Base-by-base conservation (phyloP, 1,139 yeast species). In the Taphrina communis region DNA sequence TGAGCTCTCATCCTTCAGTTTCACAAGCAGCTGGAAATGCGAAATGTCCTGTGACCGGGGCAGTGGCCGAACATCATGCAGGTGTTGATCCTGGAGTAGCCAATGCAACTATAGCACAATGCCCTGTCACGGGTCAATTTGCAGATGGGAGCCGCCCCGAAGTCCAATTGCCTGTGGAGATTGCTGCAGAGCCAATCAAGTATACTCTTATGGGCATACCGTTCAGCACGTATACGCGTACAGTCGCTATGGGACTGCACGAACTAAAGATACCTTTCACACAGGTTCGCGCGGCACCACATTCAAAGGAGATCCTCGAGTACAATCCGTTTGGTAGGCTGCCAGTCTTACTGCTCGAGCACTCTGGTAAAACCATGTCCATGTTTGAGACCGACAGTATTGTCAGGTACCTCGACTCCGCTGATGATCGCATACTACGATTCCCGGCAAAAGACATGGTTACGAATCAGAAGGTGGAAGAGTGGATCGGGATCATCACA, bases 41-140 rank as follows among this genome's bases (percentile, higher is more conserved):
- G 4, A 44, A 63, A 51, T 61, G 66, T 25, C 66, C 66, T 3
- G 59, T 61, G 51, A 61, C 66, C 2, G 66, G 66, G 11, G 58
- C 56, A 6, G 41, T 52, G n/a, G 66, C 56, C 17, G 65, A 36
- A 6, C 62, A 58, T 39, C 62, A 58, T 41, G 36, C 25, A 19
- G 12, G 42, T 19, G 21, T 48, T n/a, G 46, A 48, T 11, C 52
- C 66, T 7, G 50, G 11, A 7, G 17, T 21, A 9, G 66, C 51
- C 35, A 42, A 38, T 41, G 59, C 51, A 12, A 19, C 59, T 9
- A 31, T 62, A 19, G 52, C 66, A 9, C 67, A 53, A 14, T 63
- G 67, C 46, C 67, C 67, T 12, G 67, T 63, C 17, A 63, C 67
- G n/a, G 67, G 67, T 31, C 67, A 63, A 46, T 63, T 63, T 19